Percentiles rank a stretch among this genome's conserved stretches.
Conservation (phyloP, 2,329 filamentous ascomycete species). For the Cryphonectria nitschkei region DNA sequence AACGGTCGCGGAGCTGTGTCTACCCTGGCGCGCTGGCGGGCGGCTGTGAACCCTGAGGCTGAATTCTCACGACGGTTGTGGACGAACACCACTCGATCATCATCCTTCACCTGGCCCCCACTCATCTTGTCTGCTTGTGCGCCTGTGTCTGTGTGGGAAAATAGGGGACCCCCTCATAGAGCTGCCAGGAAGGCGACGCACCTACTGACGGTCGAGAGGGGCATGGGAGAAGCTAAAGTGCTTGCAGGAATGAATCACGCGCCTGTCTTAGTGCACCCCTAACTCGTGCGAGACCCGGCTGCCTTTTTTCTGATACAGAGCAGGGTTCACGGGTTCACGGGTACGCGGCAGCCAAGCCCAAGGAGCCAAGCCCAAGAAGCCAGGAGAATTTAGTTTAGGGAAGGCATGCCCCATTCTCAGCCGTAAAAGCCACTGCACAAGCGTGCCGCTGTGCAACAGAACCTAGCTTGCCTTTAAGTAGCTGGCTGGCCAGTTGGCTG, state of each 20-base stretch:
- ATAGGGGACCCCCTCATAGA: not conserved
- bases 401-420: not conserved
- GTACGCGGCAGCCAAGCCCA: slow-evolving; percentile 1
- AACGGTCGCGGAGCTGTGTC: not conserved
- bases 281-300: not conserved
- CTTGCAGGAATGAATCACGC: slow-evolving; percentile 12
- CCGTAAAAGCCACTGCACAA: not conserved
- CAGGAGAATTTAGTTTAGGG: not conserved
- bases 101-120: not conserved
- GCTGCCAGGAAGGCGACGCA: not conserved
- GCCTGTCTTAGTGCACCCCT: slow-evolving; percentile 9
- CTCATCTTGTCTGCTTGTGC: not conserved
- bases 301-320: not conserved
- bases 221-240: slow-evolving; percentile 6
- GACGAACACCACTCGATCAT: not conserved
- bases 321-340: not conserved
- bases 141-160: not conserved
- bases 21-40: not conserved
- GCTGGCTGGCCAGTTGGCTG: not conserved
- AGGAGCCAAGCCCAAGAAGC: not conserved
- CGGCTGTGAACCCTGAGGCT: not conserved
- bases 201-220: not conserved
- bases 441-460: not conserved
- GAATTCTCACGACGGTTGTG: not conserved
- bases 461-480: not conserved